phyloP scores from a whole-genome alignment of 73 alveolate genomes.

The Paraurostyla sp. region DNA sequence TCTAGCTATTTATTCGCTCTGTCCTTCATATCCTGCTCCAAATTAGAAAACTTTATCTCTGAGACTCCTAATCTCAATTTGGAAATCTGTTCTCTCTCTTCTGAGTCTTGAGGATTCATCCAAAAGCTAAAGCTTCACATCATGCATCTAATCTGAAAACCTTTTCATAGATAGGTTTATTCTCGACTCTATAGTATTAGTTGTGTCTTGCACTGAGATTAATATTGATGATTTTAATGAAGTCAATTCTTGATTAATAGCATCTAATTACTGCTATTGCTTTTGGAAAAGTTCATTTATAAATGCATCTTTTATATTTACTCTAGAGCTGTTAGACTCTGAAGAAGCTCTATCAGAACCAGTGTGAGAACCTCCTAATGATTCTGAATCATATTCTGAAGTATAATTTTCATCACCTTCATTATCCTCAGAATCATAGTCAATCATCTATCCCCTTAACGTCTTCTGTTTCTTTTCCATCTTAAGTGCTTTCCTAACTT shows the following conservation, averaged over 20 bases:
- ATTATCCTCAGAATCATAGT: no score
- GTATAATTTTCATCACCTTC: background rate
- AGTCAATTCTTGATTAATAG: no score
- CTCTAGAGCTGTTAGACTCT: no score
- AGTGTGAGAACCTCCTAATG: no score
- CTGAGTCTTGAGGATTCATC: conserved; percentile 30
- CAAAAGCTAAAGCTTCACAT: background rate
- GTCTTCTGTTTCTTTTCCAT: no score
- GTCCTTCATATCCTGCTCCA: background rate
- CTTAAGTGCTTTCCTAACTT: no score
- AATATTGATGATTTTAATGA: no score
- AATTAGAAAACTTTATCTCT: background rate
- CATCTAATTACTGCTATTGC: no score
- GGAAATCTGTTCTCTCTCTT: conserved; percentile 52
- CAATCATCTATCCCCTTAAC: no score
- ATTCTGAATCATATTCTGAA: background rate
- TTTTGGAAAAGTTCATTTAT: no score
- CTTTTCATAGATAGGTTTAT: background rate
- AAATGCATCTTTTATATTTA: no score
- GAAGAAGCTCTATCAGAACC: no score
- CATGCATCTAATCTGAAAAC: background rate
- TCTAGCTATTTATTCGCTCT: background rate
- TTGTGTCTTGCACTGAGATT: background rate
- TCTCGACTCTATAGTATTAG: background rate
- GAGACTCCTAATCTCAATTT: conserved; percentile 7